These are phyloP conservation scores for Neurospora crassa DNA, from an alignment of 2,329 filamentous ascomycete species.

Conservation along the genomic window DNA sequence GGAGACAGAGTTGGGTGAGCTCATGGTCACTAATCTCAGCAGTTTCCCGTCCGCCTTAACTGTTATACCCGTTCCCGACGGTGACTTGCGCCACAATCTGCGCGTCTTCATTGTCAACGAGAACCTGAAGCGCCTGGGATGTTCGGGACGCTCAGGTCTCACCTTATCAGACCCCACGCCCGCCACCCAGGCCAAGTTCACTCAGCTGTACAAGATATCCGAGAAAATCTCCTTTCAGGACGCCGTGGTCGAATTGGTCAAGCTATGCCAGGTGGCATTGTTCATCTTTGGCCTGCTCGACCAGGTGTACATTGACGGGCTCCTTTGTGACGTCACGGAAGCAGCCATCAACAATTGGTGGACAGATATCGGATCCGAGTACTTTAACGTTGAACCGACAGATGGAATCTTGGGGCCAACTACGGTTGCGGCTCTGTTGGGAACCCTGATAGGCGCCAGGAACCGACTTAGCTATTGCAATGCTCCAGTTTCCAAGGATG, in stretches of 20 bases:
- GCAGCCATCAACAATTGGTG: slow-evolving; percentile 89
- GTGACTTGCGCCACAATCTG: slow-evolving; percentile 70
- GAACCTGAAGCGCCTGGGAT: slow-evolving; percentile 82
- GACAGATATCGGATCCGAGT: slow-evolving; percentile 83
- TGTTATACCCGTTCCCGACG: slow-evolving; percentile 82
- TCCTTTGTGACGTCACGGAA: slow-evolving; percentile 90
- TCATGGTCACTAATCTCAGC: slow-evolving; percentile 92
- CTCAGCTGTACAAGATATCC: slow-evolving; percentile 79
- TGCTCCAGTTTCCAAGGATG: slow-evolving; percentile 79
- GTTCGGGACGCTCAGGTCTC: slow-evolving; percentile 80
- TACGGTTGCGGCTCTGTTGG: slow-evolving; percentile 79
- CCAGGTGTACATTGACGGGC: slow-evolving; percentile 81
- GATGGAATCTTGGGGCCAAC: slow-evolving; percentile 90
- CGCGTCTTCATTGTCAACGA: slow-evolving; percentile 90
- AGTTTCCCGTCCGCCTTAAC: slow-evolving; percentile 86
- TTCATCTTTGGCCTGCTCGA: slow-evolving; percentile 80
- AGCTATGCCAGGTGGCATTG: slow-evolving; percentile 81
- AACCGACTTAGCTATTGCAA: slow-evolving; percentile 81
- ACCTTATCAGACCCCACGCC: slow-evolving; percentile 68
- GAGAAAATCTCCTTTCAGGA: slow-evolving; percentile 70
- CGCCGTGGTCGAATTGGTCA: slow-evolving; percentile 80
- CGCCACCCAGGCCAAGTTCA: slow-evolving; percentile 83
- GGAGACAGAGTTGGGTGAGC: slow-evolving; percentile 69
- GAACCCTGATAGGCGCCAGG: slow-evolving; percentile 79
- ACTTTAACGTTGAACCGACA: slow-evolving; percentile 85